Base-by-base conservation (phyloP, 2,329 filamentous ascomycete genomes). In the Fusarium oligoseptatum region DNA sequence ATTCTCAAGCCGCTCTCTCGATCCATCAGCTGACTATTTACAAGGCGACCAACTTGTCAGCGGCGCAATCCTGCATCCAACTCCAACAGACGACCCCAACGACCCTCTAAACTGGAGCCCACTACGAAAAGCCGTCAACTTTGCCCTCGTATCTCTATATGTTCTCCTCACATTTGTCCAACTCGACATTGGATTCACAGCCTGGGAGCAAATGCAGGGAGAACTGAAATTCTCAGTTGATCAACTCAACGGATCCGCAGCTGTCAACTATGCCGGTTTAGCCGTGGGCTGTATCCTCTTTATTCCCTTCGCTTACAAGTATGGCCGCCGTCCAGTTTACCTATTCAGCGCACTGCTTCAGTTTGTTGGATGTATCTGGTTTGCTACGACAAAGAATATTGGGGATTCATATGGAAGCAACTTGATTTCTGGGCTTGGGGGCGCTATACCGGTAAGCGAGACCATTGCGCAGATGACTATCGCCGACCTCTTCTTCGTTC, bases 361-460 rank as follows among this genome's bases (percentile, higher is more conserved):
- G 55, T 70, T 76, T 0, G 78, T 66, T 12, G 50, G 61, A 1
- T 62, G 69, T 4, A 69, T 74, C 52, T 81, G 79, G 78, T 70
- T 70, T 4, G 75, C 76, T 2, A 65, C 65, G 24, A 79, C 77
- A 68, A 60, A 60, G 8, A 77, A 72, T 1, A 48, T 57, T 7
- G 36, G 68, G 11, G 75, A 79, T 14, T 61, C 79, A 37, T 72
- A 74, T 24, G 48, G 77, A 7, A 74, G 66, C 39, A 79, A 79
- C 22, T 27, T 77, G 1, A 67, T 81, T 0, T 76, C 78, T 37
- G 83, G 83, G 0, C 62, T 84, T 12, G 81, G 81, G 3, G 82
- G 81, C 14, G 80, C 82, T 3, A 80, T 80, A n/a, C n/a, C n/a
- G n/a, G n/a, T n/a, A 4, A 83, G 83, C 43, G 82, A 84, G 52